Evolutionary conservation across 2,329 filamentous ascomycete genomes (phyloP), one percentile per base, ranked within the genome.

Genomic region (Kalmusia sp.): DNA sequence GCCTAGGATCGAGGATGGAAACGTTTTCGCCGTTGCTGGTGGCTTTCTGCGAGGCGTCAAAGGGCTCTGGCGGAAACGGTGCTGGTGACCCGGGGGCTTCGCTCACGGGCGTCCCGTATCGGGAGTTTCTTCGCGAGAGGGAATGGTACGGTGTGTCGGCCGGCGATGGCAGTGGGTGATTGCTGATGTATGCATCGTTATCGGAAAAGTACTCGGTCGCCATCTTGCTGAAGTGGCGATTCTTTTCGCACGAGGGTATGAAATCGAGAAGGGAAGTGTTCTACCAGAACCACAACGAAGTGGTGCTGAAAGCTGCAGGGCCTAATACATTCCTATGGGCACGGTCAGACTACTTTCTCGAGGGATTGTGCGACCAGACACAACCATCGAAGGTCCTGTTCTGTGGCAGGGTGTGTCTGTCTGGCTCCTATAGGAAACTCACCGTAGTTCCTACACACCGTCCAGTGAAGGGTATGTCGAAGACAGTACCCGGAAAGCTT

Each of bases 1-100:
- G 86, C 50, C 93, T 87, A 3, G 95, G 92, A 69, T 99, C 95
- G 25, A 97, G 80, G 19, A 92, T 87, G 2, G 85, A 86, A 28
- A 92, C 86, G 38, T 79, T 85, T 58, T 93, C 89, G 60, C 93
- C 87, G 59, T 93, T 86, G 21, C 85, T 63, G 37, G 58, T 52
- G 6, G 58, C 74, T 69, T 91, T 87, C 52, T 81, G 63, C 2
- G 58, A 53, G 27, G 58, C 54, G 22, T 57, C 61, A 79, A 12
- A 84, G 83, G 17, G 80, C 77, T 63, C 85, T 19, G 80, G 75
- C 15, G 79, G 78, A 24, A 83, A 74, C 19, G 80, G 80, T 22
- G 80, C 79, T 28, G 88, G 86, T 1, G 90, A 89, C 1, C 84
- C 82, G 30, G 85, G 81, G 1, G 85, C 84, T 34, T 91, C 86